phyloP scores from a whole-genome alignment of 192 early-diverging fungal species.

The Coemansia furcata region DNA sequence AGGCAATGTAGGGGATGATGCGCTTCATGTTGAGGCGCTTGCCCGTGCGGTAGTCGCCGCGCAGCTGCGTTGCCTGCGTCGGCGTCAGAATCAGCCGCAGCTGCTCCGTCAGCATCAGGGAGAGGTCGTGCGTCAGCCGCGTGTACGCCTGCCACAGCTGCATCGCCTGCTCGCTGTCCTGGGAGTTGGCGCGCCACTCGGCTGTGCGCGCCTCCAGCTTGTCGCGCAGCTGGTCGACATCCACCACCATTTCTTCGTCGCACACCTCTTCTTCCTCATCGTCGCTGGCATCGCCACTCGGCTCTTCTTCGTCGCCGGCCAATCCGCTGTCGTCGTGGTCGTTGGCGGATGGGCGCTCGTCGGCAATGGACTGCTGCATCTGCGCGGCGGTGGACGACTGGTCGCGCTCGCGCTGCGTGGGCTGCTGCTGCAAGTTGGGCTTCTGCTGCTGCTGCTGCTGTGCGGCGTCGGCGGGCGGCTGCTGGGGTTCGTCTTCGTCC shows the following conservation, averaged over 20 bases:
- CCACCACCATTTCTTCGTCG: constrained; percentile 27
- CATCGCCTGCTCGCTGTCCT: constrained; percentile 54
- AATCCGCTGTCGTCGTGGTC: constrained; percentile 28
- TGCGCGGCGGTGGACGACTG: constrained; percentile 24
- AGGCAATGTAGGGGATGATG: constrained; percentile 99
- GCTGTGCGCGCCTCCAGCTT: constrained; percentile 76
- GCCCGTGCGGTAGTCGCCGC: constrained; percentile 96
- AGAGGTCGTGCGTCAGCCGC: constrained; percentile 84
- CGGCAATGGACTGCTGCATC: constrained; percentile 46
- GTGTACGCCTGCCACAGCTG: constrained; percentile 91
- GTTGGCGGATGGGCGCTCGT: constrained; percentile 29
- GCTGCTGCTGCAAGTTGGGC: constrained; percentile 17
- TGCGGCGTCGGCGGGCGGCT: constrained; percentile 2
- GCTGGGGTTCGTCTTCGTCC: constrained; percentile 23
- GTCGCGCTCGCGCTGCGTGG: constrained; percentile 9
- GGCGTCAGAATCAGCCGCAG: constrained; percentile 95
- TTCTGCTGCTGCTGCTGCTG: constrained; percentile 2
- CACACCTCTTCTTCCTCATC: constrained; percentile 26
- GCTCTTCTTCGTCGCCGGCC: constrained; percentile 45
- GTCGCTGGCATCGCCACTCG: constrained; percentile 43
- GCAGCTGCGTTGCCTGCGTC: constrained; percentile 92
- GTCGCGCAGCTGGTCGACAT: constrained; percentile 71
- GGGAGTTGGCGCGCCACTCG: constrained; percentile 65
- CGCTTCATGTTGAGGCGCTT: constrained; percentile 99
- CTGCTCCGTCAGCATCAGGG: constrained; percentile 90